Base-by-base conservation (phyloP, 805 yeast genomes). In the Yamadazyma akitaensis region DNA sequence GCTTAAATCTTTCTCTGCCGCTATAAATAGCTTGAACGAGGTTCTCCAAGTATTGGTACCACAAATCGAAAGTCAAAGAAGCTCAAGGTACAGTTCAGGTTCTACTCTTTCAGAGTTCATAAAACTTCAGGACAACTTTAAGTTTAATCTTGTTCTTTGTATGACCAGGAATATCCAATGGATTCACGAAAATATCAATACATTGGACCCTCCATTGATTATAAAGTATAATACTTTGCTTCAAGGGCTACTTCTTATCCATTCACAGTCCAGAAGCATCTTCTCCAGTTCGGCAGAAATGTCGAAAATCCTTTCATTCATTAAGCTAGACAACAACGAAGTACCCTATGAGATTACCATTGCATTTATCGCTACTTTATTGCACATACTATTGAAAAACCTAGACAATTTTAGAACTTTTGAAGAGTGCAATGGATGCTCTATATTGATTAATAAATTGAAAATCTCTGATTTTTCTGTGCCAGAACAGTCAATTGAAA, bases 211-310 rank as follows among this genome's bases (percentile, higher is more conserved):
- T 9, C 45, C 32, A 2, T 30, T 24, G 6, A 16, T 49, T 8
- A 42, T 56, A 17, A 50, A 53, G 21, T 61, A 64, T 33, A 68
- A 70, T 48, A 55, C 73, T 35, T 63, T 77, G 1, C 59, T 83
- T 3, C 85, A 82, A 54, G 91, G 90, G 0, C 63, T 80, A 10
- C 66, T 85, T 17, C 64, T 85, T 36, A 42, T 84, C 8, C 91
- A 85, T 57, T 76, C 82, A 3, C 63, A 63, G 2, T 77, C 85
- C 16, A 63, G 89, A 45, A 55, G 62, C 11, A 50, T 80, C 2
- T 82, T 85, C 55, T 59, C 67, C 19, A 59, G 75, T 38, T 59
- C 62, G 16, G 50, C 58, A 14, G 77, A 75, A 49, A 67, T 75
- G 78, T 59, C 56, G 16, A 44, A 62, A 36, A 48, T 71, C 9